These are phyloP conservation scores for Penicillium simplicissimum DNA, from an alignment of 495 filamentous ascomycete species.

Conservation along the genomic window DNA sequence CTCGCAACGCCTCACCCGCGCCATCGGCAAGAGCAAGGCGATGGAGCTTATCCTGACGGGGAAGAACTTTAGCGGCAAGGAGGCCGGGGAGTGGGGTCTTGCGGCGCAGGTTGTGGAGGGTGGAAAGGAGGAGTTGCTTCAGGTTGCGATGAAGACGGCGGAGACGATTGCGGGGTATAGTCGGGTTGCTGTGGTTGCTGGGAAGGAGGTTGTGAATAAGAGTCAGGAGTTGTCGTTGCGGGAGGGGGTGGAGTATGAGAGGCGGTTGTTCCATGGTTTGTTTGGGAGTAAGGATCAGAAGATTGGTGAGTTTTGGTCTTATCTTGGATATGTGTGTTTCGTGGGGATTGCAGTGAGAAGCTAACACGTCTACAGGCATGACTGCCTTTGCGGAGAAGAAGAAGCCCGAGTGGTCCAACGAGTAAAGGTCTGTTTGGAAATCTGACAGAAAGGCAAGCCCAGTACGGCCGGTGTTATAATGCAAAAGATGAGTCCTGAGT, in stretches of 20 bases:
- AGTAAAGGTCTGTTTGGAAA: slow-evolving; percentile 48
- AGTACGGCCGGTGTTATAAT: neutral
- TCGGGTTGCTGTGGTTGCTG: slow-evolving; percentile 79
- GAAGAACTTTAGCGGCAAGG: slow-evolving; percentile 72
- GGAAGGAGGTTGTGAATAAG: slow-evolving; percentile 98
- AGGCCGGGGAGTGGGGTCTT: slow-evolving; percentile 89
- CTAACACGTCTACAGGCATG: slow-evolving; percentile 62
- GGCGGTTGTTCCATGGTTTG: slow-evolving; percentile 84
- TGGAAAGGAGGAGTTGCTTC: slow-evolving; percentile 73
- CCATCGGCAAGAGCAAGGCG: slow-evolving; percentile 83
- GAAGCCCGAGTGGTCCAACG: slow-evolving; percentile 86
- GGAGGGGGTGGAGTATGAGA: slow-evolving; percentile 93
- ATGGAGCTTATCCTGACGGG: slow-evolving; percentile 96
- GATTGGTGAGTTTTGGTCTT: slow-evolving; percentile 60
- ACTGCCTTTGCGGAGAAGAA: slow-evolving; percentile 92
- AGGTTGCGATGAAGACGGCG: slow-evolving; percentile 75
- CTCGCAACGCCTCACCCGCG: slow-evolving; percentile 81
- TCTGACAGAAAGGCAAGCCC: neutral
- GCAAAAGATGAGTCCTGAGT: slow-evolving; percentile 1
- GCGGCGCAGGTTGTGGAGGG: slow-evolving; percentile 80
- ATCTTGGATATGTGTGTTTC: neutral
- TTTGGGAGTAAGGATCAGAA: slow-evolving; percentile 97
- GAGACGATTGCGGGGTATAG: slow-evolving; percentile 85
- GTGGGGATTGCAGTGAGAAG: neutral
- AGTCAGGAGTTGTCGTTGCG: slow-evolving; percentile 82